Evolutionary conservation across 768 basidiomycete species (phyloP), one percentile per base, ranked within the genome.

Genomic region (Naganishia onofrii): DNA sequence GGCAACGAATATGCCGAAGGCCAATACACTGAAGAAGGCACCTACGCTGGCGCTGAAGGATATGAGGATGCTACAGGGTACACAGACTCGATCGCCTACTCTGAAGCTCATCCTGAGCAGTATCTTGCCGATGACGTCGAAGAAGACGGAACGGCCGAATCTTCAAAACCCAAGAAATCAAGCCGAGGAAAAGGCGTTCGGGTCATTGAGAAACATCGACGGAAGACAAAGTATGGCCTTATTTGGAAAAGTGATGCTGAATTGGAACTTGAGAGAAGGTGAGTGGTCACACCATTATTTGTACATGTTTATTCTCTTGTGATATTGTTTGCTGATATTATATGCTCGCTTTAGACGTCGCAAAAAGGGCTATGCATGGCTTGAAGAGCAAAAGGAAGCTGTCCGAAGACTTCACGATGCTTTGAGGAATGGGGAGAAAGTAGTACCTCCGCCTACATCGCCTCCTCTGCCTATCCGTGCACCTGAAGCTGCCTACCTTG

Each of bases 201-300:
- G 13, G 52, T 54, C 28, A 66, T 66, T 23, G 65, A 66, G 31
- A 66, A 66, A 42, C 65, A 66, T 66, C 65, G 65, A 51, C 65
- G 65, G 34, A 66, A 66, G 65, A 66, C 65, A 21, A 66, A 66
- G 52, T 66, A 66, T 44, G 65, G 65, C 1, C 34, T 66, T 17
- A 51, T 66, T 7, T 66, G 65, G 65, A 66, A 66, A 34, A 52
- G 48, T 21, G 65, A 66, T 34, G 65, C 65, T 8, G 65, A 66
- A 23, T 31, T 66, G 10, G 65, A 66, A 66, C 48, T 52, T 10
- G 65, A 66, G 48, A 66, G 65, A 53, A 51, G 60, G 60, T 63
- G 60, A 63, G 57, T n/a, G 34, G 21, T 17, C 21, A 17, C 23
- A n/a, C 32, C 8, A 34, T 21, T 21, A 58, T 58, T 19, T 58